phyloP scores from a whole-genome alignment of 2,329 filamentous ascomycete genomes.

The Escovopsis weberi region DNA sequence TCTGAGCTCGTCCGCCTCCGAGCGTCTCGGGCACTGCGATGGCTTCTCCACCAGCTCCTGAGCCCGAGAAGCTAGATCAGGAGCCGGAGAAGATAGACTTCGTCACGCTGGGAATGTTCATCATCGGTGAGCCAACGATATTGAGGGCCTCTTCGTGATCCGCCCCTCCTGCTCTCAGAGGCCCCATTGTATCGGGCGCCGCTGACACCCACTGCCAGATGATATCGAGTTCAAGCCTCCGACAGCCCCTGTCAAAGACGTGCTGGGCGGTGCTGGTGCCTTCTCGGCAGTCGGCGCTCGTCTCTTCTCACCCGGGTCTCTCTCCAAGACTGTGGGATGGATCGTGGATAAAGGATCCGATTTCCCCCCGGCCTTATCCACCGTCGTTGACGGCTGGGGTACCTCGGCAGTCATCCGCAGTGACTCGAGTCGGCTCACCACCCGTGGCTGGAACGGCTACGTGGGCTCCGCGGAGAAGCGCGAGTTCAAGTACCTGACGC shows the following conservation, averaged over 20 bases:
- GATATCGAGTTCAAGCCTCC: conserved; percentile 76
- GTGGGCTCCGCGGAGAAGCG: conserved; percentile 50
- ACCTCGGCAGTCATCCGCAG: conserved; percentile 58
- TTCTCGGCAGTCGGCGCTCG: conserved; percentile 82
- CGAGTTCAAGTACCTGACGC: conserved; percentile 77
- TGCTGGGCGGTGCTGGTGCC: conserved; percentile 80
- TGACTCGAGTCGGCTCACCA: conserved; percentile 57
- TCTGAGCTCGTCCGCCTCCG: background rate
- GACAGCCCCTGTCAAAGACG: conserved; percentile 51
- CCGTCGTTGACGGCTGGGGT: conserved; percentile 56
- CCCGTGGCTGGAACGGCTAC: conserved; percentile 87
- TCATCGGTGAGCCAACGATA: conserved; percentile 40
- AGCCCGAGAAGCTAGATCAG: background rate
- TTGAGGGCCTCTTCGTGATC: too few relatives aligned
- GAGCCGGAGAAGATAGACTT: conserved; percentile 36
- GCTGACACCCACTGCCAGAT: conserved; percentile 38
- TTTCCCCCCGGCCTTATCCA: conserved; percentile 55
- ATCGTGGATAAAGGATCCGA: conserved; percentile 82
- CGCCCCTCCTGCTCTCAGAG: background rate
- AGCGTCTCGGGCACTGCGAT: background rate
- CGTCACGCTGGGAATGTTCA: conserved; percentile 60
- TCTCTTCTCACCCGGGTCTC: conserved; percentile 58
- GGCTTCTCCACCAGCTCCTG: conserved; percentile 1
- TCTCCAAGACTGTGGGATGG: conserved; percentile 65
- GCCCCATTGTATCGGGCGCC: background rate